phyloP scores from a whole-genome alignment of 1,139 yeast species.

The Nadsonia starkeyi-henricii region DNA sequence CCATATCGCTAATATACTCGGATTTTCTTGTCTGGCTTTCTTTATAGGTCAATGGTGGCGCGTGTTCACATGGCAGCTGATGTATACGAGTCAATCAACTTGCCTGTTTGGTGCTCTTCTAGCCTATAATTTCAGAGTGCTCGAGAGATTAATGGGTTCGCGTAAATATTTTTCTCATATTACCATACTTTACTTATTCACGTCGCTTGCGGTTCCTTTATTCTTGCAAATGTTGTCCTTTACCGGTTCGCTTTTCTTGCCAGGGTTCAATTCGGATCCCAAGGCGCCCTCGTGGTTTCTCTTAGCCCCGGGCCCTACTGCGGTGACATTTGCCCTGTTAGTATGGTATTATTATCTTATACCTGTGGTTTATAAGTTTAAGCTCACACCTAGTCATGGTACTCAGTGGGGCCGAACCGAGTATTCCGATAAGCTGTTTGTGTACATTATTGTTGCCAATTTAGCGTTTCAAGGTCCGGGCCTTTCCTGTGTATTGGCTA shows the following conservation, averaged over 20 bases:
- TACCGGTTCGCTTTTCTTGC: slow-evolving; percentile 9
- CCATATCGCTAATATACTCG: not conserved
- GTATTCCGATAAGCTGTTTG: slow-evolving; percentile 40
- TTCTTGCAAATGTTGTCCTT: slow-evolving; percentile 23
- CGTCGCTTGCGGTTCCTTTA: slow-evolving; percentile 20
- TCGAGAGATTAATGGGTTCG: slow-evolving; percentile 56
- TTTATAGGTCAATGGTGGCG: slow-evolving; percentile 51
- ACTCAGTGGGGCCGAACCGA: slow-evolving; percentile 16
- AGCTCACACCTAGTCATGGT: slow-evolving; percentile 25
- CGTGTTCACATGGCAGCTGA: slow-evolving; percentile 37
- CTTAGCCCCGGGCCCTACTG: slow-evolving; percentile 41
- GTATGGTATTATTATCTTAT: slow-evolving; percentile 42
- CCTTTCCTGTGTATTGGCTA: slow-evolving; percentile 27
- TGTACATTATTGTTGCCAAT: slow-evolving; percentile 39
- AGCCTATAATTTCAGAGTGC: slow-evolving; percentile 43
- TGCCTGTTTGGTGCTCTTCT: slow-evolving; percentile 38
- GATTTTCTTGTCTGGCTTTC: not conserved
- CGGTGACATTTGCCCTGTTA: slow-evolving; percentile 44
- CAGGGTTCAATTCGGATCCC: slow-evolving; percentile 3
- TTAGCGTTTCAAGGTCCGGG: slow-evolving; percentile 34
- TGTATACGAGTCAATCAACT: slow-evolving; percentile 54
- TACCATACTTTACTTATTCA: slow-evolving; percentile 21
- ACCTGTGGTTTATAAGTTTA: slow-evolving; percentile 50
- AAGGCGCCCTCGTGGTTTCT: slow-evolving; percentile 24
- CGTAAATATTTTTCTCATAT: slow-evolving; percentile 34